These are phyloP conservation scores for Colletotrichum sidae DNA, from an alignment of 2,329 filamentous ascomycete species.

Conservation along the genomic window DNA sequence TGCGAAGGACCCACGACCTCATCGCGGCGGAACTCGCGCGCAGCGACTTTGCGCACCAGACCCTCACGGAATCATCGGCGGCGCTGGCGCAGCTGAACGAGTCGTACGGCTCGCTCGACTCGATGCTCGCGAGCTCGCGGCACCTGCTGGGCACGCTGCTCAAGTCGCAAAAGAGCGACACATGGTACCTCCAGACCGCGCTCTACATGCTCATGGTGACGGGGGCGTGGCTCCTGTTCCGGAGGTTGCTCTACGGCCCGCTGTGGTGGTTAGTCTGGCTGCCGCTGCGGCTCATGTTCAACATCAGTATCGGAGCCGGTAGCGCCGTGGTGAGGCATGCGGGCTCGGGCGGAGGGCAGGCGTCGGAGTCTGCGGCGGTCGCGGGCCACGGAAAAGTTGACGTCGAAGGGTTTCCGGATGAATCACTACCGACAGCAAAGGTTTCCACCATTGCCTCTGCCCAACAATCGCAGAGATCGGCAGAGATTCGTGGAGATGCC, in stretches of 20 bases:
- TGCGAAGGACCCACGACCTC: conserved; percentile 87
- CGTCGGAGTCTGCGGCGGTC: conserved; percentile 41
- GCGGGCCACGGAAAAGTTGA: conserved; percentile 43
- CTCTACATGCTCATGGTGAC: conserved; percentile 85
- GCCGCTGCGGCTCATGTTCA: conserved; percentile 77
- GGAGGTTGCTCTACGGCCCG: conserved; percentile 88
- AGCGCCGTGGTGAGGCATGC: conserved; percentile 58
- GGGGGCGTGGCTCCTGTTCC: conserved; percentile 86
- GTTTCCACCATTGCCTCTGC: conserved; percentile 44
- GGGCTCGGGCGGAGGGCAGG: conserved; percentile 32
- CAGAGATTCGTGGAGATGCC: conserved; percentile 42
- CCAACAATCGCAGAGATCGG: conserved; percentile 34
- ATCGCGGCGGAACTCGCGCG: conserved; percentile 87
- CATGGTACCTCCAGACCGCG: conserved; percentile 94
- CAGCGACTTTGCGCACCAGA: conserved; percentile 90
- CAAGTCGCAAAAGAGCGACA: conserved; percentile 92
- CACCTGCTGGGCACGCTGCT: conserved; percentile 83
- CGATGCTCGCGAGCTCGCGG: conserved; percentile 78
- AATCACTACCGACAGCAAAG: conserved; percentile 62
- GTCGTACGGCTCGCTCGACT: conserved; percentile 83
- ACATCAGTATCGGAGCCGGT: conserved; percentile 66
- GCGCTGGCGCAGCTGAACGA: conserved; percentile 85
- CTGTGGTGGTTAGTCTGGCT: conserved; percentile 90
- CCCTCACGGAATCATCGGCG: conserved; percentile 84
- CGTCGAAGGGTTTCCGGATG: conserved; percentile 51